phyloP scores from a whole-genome alignment of 2,329 filamentous ascomycete species.

The Alternaria arbusti region DNA sequence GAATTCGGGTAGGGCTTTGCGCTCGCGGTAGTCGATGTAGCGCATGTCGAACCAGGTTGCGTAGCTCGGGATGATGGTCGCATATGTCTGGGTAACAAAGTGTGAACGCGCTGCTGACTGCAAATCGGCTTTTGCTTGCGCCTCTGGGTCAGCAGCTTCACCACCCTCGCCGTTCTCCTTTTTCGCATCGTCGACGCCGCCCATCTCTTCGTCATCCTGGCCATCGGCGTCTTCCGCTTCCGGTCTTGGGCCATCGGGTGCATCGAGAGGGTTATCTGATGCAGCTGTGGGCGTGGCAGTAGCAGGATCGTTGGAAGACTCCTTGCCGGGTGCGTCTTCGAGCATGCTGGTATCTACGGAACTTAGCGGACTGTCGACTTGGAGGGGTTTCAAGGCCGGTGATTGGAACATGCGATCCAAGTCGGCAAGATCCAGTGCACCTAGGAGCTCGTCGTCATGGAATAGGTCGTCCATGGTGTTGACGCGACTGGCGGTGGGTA shows the following conservation, averaged over 20 bases:
- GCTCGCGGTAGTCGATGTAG: slow-evolving; percentile 85
- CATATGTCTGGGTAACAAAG: slow-evolving; percentile 89
- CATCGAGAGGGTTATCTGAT: slow-evolving; percentile 73
- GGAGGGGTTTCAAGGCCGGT: not conserved
- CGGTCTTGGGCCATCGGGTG: slow-evolving; percentile 66
- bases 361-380: slow-evolving; percentile 1
- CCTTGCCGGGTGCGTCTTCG: slow-evolving; percentile 47
- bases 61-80: slow-evolving; percentile 96
- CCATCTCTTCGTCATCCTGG: slow-evolving; percentile 76
- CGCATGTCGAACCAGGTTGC: slow-evolving; percentile 99
- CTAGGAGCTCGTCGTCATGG: not conserved
- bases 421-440: not conserved
- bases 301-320: slow-evolving; percentile 60
- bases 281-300: slow-evolving; percentile 62
- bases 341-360: slow-evolving; percentile 67
- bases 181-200: slow-evolving; percentile 45
- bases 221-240: slow-evolving; percentile 64
- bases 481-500: slow-evolving; percentile 9
- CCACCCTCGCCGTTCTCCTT: slow-evolving; percentile 45
- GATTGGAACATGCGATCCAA: not conserved
- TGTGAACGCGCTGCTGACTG: slow-evolving; percentile 90
- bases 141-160: slow-evolving; percentile 49
- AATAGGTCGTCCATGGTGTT: slow-evolving; percentile 4
- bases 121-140: slow-evolving; percentile 78
- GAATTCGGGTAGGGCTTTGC: slow-evolving; percentile 94